These are phyloP conservation scores for Tympanopsis confertula DNA, from an alignment of 2,329 filamentous ascomycete genomes.

Conservation along the genomic window DNA sequence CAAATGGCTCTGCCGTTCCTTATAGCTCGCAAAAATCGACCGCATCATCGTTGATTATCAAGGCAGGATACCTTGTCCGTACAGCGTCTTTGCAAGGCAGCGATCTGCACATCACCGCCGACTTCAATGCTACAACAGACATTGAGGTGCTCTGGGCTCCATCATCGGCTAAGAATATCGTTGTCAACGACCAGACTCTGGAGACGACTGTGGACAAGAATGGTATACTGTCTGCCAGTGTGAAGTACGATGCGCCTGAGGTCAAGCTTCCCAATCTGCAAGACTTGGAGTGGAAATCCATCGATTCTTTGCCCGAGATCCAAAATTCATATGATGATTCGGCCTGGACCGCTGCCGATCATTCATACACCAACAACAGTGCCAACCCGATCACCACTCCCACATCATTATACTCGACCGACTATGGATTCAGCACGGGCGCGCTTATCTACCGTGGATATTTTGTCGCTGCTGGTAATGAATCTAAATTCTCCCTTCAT, in stretches of 20 bases:
- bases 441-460: constrained; percentile 59
- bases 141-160: constrained; percentile 60
- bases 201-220: constrained; percentile 22
- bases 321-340: constrained; percentile 54
- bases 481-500: constrained; percentile 40
- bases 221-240: constrained; percentile 35
- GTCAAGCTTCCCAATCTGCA: constrained; percentile 45
- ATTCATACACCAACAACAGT: constrained; percentile 48
- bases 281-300: constrained; percentile 52
- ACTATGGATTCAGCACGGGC: constrained; percentile 66
- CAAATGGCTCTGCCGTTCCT: constrained; percentile 17
- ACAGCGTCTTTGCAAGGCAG: constrained; percentile 41
- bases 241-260: constrained; percentile 35
- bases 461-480: constrained; percentile 52
- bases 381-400: constrained; percentile 45
- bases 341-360: constrained; percentile 49
- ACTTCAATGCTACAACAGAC: constrained; percentile 58
- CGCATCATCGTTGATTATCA: constrained; percentile 41
- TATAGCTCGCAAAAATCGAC: constrained; percentile 10
- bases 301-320: constrained; percentile 64
- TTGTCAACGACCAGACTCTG: constrained; percentile 25
- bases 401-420: constrained; percentile 53
- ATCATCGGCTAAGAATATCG: constrained; percentile 29
- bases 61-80: constrained; percentile 53
- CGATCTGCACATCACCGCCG: constrained; percentile 53